These are phyloP conservation scores for Tetracentron sinense DNA, from an alignment of 164 flowering plant genomes.

Conservation along the genomic window DNA sequence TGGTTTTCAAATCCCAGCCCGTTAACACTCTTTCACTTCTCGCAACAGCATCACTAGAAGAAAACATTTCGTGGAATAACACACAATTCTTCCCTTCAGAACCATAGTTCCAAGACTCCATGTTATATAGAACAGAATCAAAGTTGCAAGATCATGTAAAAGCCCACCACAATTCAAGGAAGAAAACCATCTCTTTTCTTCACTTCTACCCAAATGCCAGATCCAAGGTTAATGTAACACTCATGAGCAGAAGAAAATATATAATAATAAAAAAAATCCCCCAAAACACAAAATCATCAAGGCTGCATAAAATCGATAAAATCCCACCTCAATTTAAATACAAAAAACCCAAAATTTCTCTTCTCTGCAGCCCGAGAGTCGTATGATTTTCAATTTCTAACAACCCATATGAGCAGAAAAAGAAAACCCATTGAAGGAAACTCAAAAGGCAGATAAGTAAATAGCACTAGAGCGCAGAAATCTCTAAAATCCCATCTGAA, in stretches of 20 bases:
- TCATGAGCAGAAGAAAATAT: background rate
- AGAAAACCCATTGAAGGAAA: background rate
- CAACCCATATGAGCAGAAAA: background rate
- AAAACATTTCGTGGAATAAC: conserved; percentile 34
- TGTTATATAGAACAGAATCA: conserved; percentile 13
- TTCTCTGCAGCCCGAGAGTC: background rate
- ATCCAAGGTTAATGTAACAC: background rate
- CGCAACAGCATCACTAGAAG: conserved; percentile 24
- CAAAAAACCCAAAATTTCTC: background rate
- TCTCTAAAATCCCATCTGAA: background rate
- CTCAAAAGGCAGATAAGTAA: background rate
- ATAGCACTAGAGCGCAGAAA: conserved; percentile 1
- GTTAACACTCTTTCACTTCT: conserved; percentile 26
- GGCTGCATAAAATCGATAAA: background rate
- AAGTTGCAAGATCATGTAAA: background rate
- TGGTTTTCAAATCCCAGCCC: conserved; percentile 38
- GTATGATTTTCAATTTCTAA: background rate
- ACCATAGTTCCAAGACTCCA: conserved; percentile 58
- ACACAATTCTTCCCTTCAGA: conserved; percentile 39
- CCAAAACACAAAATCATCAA: background rate
- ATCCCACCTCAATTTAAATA: background rate
- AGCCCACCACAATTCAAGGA: conserved; percentile 3
- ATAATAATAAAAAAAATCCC: conserved; percentile 1
- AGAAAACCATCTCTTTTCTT: conserved; percentile 3
- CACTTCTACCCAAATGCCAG: background rate